Conservation (phyloP, 306 rosid genomes). For the Mimosa pudica region DNA sequence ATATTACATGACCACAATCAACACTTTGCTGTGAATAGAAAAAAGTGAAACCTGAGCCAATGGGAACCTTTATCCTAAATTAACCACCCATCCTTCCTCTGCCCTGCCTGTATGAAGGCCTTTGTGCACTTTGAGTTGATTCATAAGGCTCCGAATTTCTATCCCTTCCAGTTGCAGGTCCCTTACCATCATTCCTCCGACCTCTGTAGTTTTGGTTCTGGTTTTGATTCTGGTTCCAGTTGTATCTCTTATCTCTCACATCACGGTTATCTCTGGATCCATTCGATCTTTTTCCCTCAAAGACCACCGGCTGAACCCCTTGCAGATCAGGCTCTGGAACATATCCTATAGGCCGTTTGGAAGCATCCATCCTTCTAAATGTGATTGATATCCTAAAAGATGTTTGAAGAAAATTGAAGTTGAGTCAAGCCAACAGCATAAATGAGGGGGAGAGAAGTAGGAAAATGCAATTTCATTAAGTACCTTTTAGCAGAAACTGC, state of each 20-base stretch:
- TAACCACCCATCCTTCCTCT: slow-evolving; percentile 44
- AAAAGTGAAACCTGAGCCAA: slow-evolving; percentile 25
- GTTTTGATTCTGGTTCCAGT: too few relatives aligned
- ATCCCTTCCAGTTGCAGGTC: slow-evolving; percentile 48
- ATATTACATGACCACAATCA: slow-evolving; percentile 25
- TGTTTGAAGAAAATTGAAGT: slow-evolving; percentile 21
- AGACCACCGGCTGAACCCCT: slow-evolving; percentile 74
- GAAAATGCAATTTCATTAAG: slow-evolving; percentile 22
- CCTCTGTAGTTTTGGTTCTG: slow-evolving; percentile 51
- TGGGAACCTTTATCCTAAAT: slow-evolving; percentile 34
- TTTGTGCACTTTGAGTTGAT: slow-evolving; percentile 41
- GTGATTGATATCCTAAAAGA: slow-evolving; percentile 83
- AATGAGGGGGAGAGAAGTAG: neutral
- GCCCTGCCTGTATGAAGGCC: slow-evolving; percentile 50
- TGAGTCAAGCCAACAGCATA: slow-evolving; percentile 13
- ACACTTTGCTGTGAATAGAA: slow-evolving; percentile 11
- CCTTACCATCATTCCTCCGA: slow-evolving; percentile 48
- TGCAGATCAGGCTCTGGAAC: slow-evolving; percentile 76
- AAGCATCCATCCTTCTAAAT: slow-evolving; percentile 84
- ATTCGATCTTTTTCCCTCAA: slow-evolving; percentile 44
- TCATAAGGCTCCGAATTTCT: slow-evolving; percentile 49
- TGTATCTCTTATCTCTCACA: slow-evolving; percentile 18
- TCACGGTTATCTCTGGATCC: slow-evolving; percentile 46
- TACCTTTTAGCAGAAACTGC: slow-evolving; percentile 86
- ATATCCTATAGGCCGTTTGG: slow-evolving; percentile 59